A percentile compares a stretch with the other conserved stretches of the same genome.
phyloP scores from a whole-genome alignment of 768 basidiomycete genomes.

The Clathrus columnatus region DNA sequence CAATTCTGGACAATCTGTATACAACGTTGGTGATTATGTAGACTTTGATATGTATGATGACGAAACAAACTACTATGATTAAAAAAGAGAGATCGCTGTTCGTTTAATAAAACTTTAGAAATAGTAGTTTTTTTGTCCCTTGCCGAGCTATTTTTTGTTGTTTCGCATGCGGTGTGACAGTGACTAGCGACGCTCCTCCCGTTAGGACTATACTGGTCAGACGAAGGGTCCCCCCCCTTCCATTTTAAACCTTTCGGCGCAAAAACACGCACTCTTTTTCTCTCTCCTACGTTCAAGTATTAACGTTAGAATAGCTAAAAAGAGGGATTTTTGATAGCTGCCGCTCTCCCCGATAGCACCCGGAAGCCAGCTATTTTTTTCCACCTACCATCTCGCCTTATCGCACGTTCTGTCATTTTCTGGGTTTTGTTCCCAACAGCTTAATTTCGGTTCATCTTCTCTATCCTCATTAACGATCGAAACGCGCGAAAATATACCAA shows the following conservation, averaged over 20 bases:
- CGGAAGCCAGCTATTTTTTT: constrained; percentile 1
- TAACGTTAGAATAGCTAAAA: not conserved
- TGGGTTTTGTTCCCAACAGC: no score
- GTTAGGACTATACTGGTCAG: not conserved
- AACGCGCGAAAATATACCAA: no score
- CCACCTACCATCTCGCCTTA: not conserved
- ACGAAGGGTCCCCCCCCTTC: not conserved
- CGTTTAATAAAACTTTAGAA: not conserved
- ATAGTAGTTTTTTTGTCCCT: not conserved
- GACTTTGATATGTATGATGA: not conserved
- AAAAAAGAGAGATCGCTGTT: no score
- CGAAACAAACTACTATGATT: not conserved
- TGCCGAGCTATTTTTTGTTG: not conserved
- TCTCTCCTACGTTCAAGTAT: not conserved
- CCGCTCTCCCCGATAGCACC: not conserved
- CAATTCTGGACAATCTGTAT: no score
- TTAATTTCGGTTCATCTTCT: not conserved
- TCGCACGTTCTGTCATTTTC: not conserved
- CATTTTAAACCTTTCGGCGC: not conserved
- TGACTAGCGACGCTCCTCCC: not conserved
- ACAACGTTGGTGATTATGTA: no score
- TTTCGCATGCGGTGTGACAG: not conserved
- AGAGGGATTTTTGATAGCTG: not conserved
- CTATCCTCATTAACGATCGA: constrained; percentile 1
- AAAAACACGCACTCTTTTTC: not conserved